Base-by-base conservation (phyloP, 192 early-diverging fungal species). In the Coemansia aciculifera region DNA sequence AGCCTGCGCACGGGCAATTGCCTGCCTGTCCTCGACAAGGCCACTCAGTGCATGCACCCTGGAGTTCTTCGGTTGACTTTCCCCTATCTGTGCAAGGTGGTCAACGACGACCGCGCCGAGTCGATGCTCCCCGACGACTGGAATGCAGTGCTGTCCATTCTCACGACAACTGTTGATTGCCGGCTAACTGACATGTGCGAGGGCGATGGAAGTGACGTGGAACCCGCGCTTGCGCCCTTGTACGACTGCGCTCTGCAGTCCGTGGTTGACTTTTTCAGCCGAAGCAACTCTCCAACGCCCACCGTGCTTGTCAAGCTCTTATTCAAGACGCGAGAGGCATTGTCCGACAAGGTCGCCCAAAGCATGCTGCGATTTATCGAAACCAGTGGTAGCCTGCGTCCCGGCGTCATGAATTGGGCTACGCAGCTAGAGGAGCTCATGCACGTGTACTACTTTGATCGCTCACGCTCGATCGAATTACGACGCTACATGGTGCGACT, bases 401-500 rank as follows among this genome's bases (percentile, higher is more conserved):
- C 78, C 3, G 74, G 69, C 34, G 72, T 68, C 40, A 38, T 71
- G 11, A 34, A 46, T 56, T 79, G 71, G 60, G 36, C 69, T 0
- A 63, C 54, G 21, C 56, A 39, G 11, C 62, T 79, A 51, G 74
- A 79, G 43, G 74, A 69, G 77, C 40, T 79, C 46, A 79, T 77
- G 73, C 73, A 79, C 23, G 21, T 78, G 43, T 84, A 74, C 68
- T 84, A 84, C 60, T 79, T 79, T 74, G 81, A 84, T 44, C 73
- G 74, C 17, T 68, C 70, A 31, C 73, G 74, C 36, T 74, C 72
- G 23, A 62, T 71, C 3, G 48, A 62, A 13, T 65, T 84, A 43
- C 82, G 82, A 11, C 77, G 68, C 31, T 49, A 71, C 19, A 70
- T 73, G 64, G 52, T 66, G 29, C 60, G 44, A 5, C 34, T 84